phyloP scores from a whole-genome alignment of 2,329 filamentous ascomycete genomes.

The Saccharata proteae region DNA sequence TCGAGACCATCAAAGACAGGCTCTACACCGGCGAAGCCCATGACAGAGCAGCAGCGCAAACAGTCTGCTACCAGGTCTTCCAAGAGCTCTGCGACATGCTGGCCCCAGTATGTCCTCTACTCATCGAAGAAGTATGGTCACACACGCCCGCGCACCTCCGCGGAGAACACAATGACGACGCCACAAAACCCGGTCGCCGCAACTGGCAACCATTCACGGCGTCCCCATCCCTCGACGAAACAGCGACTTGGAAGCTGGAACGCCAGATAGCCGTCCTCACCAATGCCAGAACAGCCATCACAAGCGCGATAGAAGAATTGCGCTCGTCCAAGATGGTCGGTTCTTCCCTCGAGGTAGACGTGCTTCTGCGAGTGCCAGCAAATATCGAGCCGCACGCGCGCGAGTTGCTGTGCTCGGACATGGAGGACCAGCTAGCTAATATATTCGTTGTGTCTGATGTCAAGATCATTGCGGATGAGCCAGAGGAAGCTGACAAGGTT shows the following conservation, averaged over 20 bases:
- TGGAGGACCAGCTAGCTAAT: slow-evolving; percentile 21
- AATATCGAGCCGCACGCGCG: neutral
- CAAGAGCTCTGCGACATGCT: slow-evolving; percentile 65
- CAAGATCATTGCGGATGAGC: slow-evolving; percentile 11
- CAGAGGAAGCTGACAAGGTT: slow-evolving; percentile 19
- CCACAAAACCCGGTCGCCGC: slow-evolving; percentile 16
- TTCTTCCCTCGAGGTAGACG: slow-evolving; percentile 66
- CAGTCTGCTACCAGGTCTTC: slow-evolving; percentile 50
- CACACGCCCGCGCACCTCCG: slow-evolving; percentile 54
- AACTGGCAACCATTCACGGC: slow-evolving; percentile 15
- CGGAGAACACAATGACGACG: slow-evolving; percentile 13
- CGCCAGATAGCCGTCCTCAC: slow-evolving; percentile 25
- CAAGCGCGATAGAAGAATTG: slow-evolving; percentile 61
- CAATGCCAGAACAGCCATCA: slow-evolving; percentile 53
- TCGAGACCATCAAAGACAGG: slow-evolving; percentile 84
- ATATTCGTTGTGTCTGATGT: slow-evolving; percentile 33
- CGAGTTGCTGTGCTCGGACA: slow-evolving; percentile 7
- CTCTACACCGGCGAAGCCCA: slow-evolving; percentile 70
- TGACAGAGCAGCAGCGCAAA: slow-evolving; percentile 47
- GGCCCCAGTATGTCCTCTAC: slow-evolving; percentile 64
- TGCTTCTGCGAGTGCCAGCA: slow-evolving; percentile 41
- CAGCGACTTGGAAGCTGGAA: slow-evolving; percentile 16
- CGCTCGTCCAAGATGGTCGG: slow-evolving; percentile 61
- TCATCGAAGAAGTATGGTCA: slow-evolving; percentile 83
- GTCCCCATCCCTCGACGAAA: neutral